phyloP scores from a whole-genome alignment of 2,329 filamentous ascomycete species.

The Fusarium sulawesiense region DNA sequence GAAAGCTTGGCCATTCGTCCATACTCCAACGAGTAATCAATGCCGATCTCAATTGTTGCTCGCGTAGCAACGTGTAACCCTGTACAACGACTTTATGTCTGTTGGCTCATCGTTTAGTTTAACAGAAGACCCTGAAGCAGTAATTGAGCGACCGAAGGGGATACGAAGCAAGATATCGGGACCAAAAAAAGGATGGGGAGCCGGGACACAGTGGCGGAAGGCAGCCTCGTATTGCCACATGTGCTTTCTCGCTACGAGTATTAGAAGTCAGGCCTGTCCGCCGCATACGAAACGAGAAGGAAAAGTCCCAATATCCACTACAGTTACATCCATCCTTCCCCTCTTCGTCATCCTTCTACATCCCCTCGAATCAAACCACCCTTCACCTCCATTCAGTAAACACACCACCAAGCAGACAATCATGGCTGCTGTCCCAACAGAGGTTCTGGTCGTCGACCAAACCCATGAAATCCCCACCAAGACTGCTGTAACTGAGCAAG shows the following conservation, averaged over 20 bases:
- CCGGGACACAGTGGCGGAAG: not conserved
- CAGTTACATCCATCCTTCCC: not conserved
- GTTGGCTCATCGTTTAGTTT: not conserved
- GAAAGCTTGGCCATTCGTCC: not conserved
- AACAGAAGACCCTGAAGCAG: not conserved
- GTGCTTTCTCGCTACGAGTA: not conserved
- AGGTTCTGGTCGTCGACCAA: constrained; percentile 1
- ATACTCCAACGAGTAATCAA: not conserved
- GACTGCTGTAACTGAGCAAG: not conserved
- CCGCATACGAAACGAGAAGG: not conserved
- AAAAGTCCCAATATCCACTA: not conserved
- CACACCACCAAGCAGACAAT: not conserved
- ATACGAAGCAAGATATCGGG: not conserved
- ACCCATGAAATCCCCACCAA: constrained; percentile 1
- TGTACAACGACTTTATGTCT: not conserved
- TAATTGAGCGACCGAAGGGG: not conserved
- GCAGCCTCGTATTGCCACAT: not conserved
- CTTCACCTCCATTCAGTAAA: not conserved
- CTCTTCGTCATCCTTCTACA: not conserved
- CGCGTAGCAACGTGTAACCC: not conserved
- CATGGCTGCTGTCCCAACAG: constrained; percentile 8
- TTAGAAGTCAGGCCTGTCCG: constrained; percentile 14
- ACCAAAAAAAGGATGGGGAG: not conserved
- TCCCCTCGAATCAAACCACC: not conserved
- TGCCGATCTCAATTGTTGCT: not conserved